Evolutionary conservation across 2,329 filamentous ascomycete genomes (phyloP), one percentile per base, ranked within the genome.

Genomic region (Hypoxylon sp.): DNA sequence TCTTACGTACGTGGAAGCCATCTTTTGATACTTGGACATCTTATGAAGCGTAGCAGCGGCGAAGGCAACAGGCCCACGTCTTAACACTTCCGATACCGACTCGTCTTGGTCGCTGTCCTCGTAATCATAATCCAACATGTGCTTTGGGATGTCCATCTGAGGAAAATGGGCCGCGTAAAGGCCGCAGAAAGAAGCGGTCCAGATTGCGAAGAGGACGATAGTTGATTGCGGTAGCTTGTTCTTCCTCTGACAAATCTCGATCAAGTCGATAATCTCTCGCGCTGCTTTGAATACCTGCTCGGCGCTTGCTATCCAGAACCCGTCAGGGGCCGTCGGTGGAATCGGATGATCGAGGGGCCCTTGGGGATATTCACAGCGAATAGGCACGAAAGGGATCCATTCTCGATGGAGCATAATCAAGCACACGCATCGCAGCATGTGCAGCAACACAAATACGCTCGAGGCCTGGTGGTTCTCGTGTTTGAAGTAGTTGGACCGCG

Each of bases 321-420:
- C 81, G 1, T 73, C 65, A 0, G 85, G 85, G 3, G 82, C 78
- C 28, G 81, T 73, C 1, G 82, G 78, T 59, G 89, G 87, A 0
- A 77, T 79, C 2, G 87, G 85, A 51, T 81, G 80, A 68, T 91
- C 89, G 10, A 90, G 74, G 0, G 89, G 89, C 0, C 85, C 85
- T 34, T 77, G 69, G 0, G 85, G 85, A 19, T 72, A 75, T 1
- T 71, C 64, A 67, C 81, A 86, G 7, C 81, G 80, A 15, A 89
- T 79, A 1, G 89, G 86, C 15, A 89, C 82, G 70, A 89, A 90
- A 0, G 89, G 88, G 24, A 91, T 82, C 64, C 89, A 91, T 72
- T 91, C 88, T 64, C 89, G 82, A 70, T 91, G 87, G 26, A 91
- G 80, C 78, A 90, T 87, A 65, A 92, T 88, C 58, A 85, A 82